These are phyloP conservation scores for Antitrichia curtipendula DNA, from an alignment of 225 moss, liverwort and hornwort species.

Conservation along the genomic window DNA sequence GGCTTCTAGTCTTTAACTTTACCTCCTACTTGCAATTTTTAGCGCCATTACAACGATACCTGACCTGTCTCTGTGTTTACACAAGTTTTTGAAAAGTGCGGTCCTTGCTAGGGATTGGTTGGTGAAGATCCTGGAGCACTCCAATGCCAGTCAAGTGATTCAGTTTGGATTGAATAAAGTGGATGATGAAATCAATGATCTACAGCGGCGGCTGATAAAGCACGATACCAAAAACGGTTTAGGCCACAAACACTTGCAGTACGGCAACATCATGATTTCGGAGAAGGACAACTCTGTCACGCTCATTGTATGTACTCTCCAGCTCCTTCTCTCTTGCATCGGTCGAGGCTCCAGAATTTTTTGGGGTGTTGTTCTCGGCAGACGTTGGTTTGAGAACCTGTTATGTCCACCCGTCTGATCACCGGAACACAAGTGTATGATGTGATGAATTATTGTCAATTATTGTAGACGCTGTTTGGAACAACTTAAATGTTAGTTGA, in stretches of 20 bases:
- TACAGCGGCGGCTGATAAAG: constrained; percentile 44
- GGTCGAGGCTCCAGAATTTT: neutral
- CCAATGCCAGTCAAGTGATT: constrained; percentile 12
- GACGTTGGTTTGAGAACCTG: neutral
- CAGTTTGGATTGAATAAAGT: constrained; percentile 41
- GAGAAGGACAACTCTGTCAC: constrained; percentile 65
- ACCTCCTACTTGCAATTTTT: neutral
- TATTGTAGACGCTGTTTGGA: neutral
- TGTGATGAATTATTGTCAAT: neutral
- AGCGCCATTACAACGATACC: neutral
- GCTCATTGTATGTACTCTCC: constrained; percentile 46
- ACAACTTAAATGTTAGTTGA: neutral
- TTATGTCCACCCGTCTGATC: neutral
- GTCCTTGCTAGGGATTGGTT: constrained; percentile 58
- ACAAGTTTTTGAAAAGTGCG: neutral
- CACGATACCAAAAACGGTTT: constrained; percentile 55
- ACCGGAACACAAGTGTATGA: neutral
- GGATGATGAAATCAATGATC: constrained; percentile 48
- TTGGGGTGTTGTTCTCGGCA: neutral
- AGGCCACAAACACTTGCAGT: constrained; percentile 94
- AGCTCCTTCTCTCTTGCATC: neutral
- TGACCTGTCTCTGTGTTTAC: neutral
- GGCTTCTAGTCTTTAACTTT: neutral
- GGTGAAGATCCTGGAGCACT: constrained; percentile 55
- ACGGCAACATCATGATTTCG: constrained; percentile 89